These are phyloP conservation scores for Pythium folliculosum DNA, from an alignment of 352 stramenopile species.

Conservation along the genomic window DNA sequence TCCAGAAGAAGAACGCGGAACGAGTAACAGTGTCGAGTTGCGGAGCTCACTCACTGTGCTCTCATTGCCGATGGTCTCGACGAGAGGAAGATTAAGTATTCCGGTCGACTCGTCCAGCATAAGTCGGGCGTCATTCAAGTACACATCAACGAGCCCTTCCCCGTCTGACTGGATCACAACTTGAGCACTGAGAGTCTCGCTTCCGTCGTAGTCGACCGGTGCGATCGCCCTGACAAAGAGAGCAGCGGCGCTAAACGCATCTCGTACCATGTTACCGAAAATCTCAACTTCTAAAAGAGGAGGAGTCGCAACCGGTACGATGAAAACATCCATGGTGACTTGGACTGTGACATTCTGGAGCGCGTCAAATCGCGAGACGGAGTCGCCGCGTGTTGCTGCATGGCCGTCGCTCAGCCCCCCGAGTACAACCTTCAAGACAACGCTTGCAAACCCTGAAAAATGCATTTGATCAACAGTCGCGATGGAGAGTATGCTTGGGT, in stretches of 20 bases:
- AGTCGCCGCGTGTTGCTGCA: background rate
- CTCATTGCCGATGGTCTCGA: background rate
- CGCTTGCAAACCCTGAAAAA: slow-evolving; percentile 34
- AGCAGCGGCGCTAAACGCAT: background rate
- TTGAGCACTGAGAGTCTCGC: slow-evolving; percentile 1
- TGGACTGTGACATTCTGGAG: slow-evolving; percentile 22
- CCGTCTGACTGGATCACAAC: background rate
- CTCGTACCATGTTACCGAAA: background rate
- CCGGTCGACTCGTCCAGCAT: background rate
- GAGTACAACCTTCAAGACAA: slow-evolving; percentile 31
- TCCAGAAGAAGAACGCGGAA: background rate
- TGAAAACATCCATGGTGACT: slow-evolving; percentile 16
- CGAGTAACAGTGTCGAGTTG: slow-evolving; percentile 14
- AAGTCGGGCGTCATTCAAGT: slow-evolving; percentile 9
- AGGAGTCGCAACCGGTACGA: slow-evolving; percentile 18
- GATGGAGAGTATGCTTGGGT: background rate
- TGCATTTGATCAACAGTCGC: slow-evolving; percentile 1
- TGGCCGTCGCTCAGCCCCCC: slow-evolving; percentile 8
- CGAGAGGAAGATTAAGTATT: slow-evolving; percentile 7
- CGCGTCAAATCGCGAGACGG: slow-evolving; percentile 6
- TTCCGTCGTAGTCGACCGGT: slow-evolving; percentile 17
- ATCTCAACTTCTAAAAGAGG: background rate
- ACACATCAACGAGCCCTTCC: background rate
- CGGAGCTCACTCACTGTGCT: background rate
- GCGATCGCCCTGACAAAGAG: slow-evolving; percentile 4